Percentiles rank a stretch among this genome's conserved stretches.
These are phyloP conservation scores for Penicillium sumatraense DNA, from an alignment of 2,329 filamentous ascomycete genomes.

Conservation along the genomic window DNA sequence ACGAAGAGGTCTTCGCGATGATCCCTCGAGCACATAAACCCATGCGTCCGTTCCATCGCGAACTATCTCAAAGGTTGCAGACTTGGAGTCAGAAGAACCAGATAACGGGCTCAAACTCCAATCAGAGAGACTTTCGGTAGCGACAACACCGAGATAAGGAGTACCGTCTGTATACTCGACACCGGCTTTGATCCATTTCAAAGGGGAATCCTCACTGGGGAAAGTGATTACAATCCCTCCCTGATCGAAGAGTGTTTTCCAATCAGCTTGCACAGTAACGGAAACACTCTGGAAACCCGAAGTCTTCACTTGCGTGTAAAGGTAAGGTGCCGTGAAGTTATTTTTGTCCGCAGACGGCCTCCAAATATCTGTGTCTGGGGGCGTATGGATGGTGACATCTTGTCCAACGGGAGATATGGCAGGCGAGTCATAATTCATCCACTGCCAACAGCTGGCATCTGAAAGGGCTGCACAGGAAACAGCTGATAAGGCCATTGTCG, in stretches of 20 bases:
- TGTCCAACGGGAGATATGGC: not conserved
- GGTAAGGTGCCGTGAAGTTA: not conserved
- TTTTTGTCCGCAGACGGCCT: not conserved
- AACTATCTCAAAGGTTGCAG: not conserved
- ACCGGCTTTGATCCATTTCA: not conserved
- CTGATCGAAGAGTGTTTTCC: not conserved
- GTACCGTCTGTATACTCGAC: not conserved
- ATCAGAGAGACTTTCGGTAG: not conserved
- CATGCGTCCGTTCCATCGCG: not conserved
- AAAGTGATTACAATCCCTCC: not conserved
- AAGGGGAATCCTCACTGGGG: not conserved
- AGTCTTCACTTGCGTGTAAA: not conserved
- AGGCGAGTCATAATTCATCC: not conserved
- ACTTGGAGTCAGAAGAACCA: not conserved
- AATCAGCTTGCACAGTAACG: not conserved
- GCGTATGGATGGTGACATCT: not conserved
- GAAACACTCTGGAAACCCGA: not conserved
- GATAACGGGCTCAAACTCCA: not conserved
- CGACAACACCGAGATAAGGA: not conserved
- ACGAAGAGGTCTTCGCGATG: not conserved
- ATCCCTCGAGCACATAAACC: not conserved
- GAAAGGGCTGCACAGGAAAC: not conserved
- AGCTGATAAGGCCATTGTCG: not conserved
- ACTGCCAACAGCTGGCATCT: not conserved
- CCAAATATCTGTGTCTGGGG: not conserved